phyloP scores from a whole-genome alignment of 2,329 filamentous ascomycete species.

The Colletotrichum nymphaeae region DNA sequence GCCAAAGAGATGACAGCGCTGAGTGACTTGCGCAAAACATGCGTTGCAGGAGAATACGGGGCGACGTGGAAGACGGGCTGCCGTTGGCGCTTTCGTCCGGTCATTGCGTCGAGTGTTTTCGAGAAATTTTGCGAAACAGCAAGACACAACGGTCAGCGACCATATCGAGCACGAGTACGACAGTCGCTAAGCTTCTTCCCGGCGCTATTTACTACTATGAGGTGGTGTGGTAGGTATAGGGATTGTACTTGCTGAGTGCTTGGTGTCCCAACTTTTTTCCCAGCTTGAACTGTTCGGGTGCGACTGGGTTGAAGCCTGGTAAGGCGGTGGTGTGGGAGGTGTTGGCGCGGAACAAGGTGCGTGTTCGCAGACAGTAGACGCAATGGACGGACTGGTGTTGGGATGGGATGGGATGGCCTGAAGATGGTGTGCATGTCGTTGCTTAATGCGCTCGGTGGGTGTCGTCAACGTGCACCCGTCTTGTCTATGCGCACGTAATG shows the following conservation, averaged over 20 bases:
- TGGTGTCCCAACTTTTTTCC: not conserved
- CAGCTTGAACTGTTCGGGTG: slow-evolving; percentile 4
- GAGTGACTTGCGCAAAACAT: slow-evolving; percentile 22
- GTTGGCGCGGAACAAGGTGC: slow-evolving; percentile 14
- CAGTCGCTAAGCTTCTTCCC: not conserved
- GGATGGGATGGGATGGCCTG: slow-evolving; percentile 9
- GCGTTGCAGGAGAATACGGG: slow-evolving; percentile 17
- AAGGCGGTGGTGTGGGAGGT: slow-evolving; percentile 15
- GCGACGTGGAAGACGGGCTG: slow-evolving; percentile 1
- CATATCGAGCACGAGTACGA: slow-evolving; percentile 12
- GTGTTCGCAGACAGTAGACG: slow-evolving; percentile 20
- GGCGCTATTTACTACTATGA: not conserved
- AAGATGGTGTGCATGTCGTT: slow-evolving; percentile 31
- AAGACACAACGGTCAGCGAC: not conserved
- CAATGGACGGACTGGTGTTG: not conserved
- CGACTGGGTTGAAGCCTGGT: slow-evolving; percentile 17
- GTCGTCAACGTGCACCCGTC: slow-evolving; percentile 4
- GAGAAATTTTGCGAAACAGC: slow-evolving; percentile 23
- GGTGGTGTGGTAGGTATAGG: not conserved
- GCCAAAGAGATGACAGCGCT: slow-evolving; percentile 15
- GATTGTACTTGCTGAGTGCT: not conserved
- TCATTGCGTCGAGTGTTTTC: not conserved
- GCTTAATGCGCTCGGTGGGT: slow-evolving; percentile 24
- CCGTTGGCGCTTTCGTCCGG: slow-evolving; percentile 20
- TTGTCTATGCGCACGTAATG: not conserved